A percentile compares a stretch with the other conserved stretches of the same genome.
These are phyloP conservation scores for Peronospora farinosa DNA, from an alignment of 352 stramenopile genomes.

Conservation along the genomic window DNA sequence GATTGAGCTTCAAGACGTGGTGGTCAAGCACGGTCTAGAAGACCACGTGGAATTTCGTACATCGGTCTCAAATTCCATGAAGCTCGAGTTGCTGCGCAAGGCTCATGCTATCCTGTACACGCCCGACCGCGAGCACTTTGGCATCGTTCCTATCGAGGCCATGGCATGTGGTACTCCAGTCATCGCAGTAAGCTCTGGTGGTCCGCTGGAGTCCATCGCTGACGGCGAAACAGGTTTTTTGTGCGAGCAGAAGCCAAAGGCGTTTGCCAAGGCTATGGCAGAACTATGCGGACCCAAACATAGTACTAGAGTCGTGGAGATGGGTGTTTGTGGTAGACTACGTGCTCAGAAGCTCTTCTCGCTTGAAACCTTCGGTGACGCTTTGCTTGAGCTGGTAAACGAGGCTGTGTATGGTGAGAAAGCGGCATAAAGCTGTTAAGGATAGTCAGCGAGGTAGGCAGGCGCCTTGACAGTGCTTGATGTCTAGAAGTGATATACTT, in stretches of 20 bases:
- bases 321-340: constrained; percentile 45
- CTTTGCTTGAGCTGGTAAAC: constrained; percentile 44
- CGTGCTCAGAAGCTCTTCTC: constrained; percentile 61
- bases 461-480: constrained; percentile 2
- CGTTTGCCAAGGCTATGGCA: constrained; percentile 60
- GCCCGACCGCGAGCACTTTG: constrained; percentile 96
- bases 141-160: constrained; percentile 98
- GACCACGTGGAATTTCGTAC: constrained; percentile 83
- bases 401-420: constrained; percentile 35
- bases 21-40: constrained; percentile 37
- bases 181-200: constrained; percentile 91
- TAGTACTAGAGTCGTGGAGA: constrained; percentile 26
- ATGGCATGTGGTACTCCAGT: constrained; percentile 94
- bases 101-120: constrained; percentile 93
- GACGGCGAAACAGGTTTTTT: constrained; percentile 85
- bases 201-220: constrained; percentile 93
- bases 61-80: constrained; percentile 85
- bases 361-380: constrained; percentile 66
- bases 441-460: constrained; percentile 2
- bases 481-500: constrained; percentile 7
- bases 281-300: constrained; percentile 40
- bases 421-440: constrained; percentile 8
- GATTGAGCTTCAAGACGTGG: constrained; percentile 82
- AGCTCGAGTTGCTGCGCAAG: constrained; percentile 78
- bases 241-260: constrained; percentile 48